Evolutionary conservation across 1,284 basidiomycete species (phyloP).

Genomic region (Ganoderma lingzhi): DNA sequence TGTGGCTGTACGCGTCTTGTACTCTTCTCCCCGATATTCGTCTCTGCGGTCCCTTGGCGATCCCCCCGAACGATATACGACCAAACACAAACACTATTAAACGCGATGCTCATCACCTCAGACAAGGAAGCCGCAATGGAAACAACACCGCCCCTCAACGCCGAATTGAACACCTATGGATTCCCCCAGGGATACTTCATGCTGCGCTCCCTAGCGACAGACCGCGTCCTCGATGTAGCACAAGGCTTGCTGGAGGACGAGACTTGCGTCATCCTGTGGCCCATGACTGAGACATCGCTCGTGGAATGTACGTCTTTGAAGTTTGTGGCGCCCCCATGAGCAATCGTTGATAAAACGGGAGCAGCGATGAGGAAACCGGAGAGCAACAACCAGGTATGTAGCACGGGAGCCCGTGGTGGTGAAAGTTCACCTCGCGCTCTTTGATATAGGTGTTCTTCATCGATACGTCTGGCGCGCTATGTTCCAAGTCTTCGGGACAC

Average conservation of each 20-base stretch:
- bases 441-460: constrained; percentile 76
- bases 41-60: neutral
- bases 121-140: constrained; percentile 26
- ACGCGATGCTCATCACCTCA: constrained; percentile 27
- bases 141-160: constrained; percentile 29
- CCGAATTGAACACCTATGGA: constrained; percentile 50
- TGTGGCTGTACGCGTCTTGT: constrained; percentile 14
- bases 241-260: constrained; percentile 68
- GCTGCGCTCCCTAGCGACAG: constrained; percentile 66
- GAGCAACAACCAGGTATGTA: constrained; percentile 73
- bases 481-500: constrained; percentile 80
- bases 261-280: constrained; percentile 69
- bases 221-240: constrained; percentile 69
- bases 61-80: neutral
- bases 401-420: constrained; percentile 11
- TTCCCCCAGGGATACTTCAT: constrained; percentile 83
- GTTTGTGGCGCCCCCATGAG: neutral
- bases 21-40: neutral
- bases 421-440: neutral
- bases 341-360: constrained; percentile 12
- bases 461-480: constrained; percentile 76
- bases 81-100: neutral
- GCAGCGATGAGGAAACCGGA: constrained; percentile 71
- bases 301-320: constrained; percentile 65
- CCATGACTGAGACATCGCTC: constrained; percentile 74